Evolutionary conservation across 305 asterid species (phyloP).

Genomic region (Fraxinus ornus): DNA sequence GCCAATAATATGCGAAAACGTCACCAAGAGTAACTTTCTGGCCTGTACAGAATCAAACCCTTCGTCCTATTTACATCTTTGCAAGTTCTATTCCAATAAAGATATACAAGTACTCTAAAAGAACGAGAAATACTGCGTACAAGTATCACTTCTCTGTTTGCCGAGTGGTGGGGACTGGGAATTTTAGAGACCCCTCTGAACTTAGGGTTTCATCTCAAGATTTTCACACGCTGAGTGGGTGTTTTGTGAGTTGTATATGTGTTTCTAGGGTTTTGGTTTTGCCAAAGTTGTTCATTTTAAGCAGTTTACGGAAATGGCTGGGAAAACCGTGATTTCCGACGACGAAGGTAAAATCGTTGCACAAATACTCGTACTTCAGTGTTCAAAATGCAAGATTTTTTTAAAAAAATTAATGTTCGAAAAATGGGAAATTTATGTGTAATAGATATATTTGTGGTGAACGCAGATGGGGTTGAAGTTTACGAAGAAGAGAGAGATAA

Average conservation of each 20-base stretch:
- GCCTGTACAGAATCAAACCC: neutral
- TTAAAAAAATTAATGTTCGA: neutral
- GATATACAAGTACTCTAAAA: neutral
- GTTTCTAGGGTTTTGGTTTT: constrained; percentile 35
- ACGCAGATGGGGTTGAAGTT: constrained; percentile 60
- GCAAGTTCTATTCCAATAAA: neutral
- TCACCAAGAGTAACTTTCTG: neutral
- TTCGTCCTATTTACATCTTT: neutral
- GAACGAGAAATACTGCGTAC: neutral
- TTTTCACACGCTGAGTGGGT: neutral
- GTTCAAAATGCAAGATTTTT: neutral
- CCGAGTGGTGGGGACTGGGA: constrained; percentile 7
- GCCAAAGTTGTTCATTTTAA: constrained; percentile 14
- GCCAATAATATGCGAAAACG: neutral
- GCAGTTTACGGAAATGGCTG: constrained; percentile 50
- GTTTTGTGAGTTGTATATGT: neutral
- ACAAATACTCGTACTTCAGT: neutral
- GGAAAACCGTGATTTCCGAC: constrained; percentile 71
- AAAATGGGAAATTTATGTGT: neutral
- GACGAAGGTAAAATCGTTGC: constrained; percentile 59
- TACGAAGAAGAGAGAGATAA: constrained; percentile 83
- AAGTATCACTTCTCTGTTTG: constrained; percentile 3
- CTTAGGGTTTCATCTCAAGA: neutral
- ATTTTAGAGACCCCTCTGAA: neutral
- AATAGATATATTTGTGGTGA: neutral